A percentile compares a stretch with the other conserved stretches of the same genome.
Conservation (phyloP, 495 filamentous ascomycete species). For the Podospora pseudocomata region DNA sequence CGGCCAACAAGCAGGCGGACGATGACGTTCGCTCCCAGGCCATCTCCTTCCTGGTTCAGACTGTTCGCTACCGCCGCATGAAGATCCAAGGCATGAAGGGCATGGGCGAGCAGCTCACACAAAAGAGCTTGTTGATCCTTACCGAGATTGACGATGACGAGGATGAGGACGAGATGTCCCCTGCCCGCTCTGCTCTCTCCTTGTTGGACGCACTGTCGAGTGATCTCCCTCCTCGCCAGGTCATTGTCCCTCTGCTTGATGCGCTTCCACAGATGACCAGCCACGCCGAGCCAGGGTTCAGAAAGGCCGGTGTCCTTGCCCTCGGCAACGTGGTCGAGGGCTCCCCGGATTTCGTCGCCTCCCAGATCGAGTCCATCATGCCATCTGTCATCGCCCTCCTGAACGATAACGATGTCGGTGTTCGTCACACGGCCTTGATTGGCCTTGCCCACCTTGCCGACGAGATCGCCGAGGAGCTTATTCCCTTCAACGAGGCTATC, state of each 20-base stretch:
- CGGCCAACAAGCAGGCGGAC: slow-evolving; percentile 66
- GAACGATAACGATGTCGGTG: slow-evolving; percentile 73
- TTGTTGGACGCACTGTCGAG: slow-evolving; percentile 84
- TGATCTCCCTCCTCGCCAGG: slow-evolving; percentile 86
- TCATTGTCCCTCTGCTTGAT: slow-evolving; percentile 87
- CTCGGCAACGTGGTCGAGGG: slow-evolving; percentile 94
- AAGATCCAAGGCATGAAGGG: slow-evolving; percentile 81
- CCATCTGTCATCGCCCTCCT: slow-evolving; percentile 82
- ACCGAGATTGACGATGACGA: slow-evolving; percentile 82
- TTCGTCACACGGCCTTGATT: slow-evolving; percentile 81
- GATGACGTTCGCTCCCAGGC: slow-evolving; percentile 87
- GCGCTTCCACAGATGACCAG: slow-evolving; percentile 76
- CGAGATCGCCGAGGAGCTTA: slow-evolving; percentile 85
- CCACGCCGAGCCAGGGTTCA: slow-evolving; percentile 65
- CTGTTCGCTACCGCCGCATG: slow-evolving; percentile 84
- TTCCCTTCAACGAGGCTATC: slow-evolving; percentile 73
- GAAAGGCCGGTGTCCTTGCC: slow-evolving; percentile 86
- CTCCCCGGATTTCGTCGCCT: slow-evolving; percentile 91
- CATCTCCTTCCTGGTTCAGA: slow-evolving; percentile 89
- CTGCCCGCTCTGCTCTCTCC: slow-evolving; percentile 77
- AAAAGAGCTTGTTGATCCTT: slow-evolving; percentile 78
- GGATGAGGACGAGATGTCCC: slow-evolving; percentile 90
- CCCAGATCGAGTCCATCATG: slow-evolving; percentile 80
- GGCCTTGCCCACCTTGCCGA: slow-evolving; percentile 85
- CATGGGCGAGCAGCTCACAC: slow-evolving; percentile 80